Conservation (phyloP, 768 basidiomycete genomes). For the Leccinum longicurvipes region DNA sequence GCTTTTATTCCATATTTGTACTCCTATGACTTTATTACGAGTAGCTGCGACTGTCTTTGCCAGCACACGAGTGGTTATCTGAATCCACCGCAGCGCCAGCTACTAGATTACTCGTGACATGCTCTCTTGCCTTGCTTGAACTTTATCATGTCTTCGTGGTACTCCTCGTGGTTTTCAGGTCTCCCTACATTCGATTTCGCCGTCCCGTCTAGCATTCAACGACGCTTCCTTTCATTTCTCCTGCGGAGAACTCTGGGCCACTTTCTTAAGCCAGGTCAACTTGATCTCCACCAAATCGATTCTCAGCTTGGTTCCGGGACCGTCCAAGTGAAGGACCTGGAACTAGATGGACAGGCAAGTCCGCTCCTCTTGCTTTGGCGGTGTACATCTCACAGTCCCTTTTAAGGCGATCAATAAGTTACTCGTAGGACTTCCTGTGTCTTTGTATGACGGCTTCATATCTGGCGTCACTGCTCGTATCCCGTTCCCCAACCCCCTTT, state of each 20-base stretch:
- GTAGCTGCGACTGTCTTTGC: not conserved
- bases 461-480: slow-evolving; percentile 74
- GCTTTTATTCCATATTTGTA: slow-evolving; percentile 21
- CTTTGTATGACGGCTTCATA: slow-evolving; percentile 67
- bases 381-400: slow-evolving; percentile 15
- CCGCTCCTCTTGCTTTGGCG: not conserved
- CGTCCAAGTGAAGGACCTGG: slow-evolving; percentile 81
- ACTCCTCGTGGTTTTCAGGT: slow-evolving; percentile 48
- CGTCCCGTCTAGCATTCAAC: slow-evolving; percentile 73
- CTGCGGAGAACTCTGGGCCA: slow-evolving; percentile 81
- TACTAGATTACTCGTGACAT: slow-evolving; percentile 12
- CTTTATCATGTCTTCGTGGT: slow-evolving; percentile 50
- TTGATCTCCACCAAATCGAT: slow-evolving; percentile 84
- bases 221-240: slow-evolving; percentile 85
- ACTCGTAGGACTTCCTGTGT: slow-evolving; percentile 61
- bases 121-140: slow-evolving; percentile 14
- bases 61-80: slow-evolving; percentile 3
- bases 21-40: not conserved
- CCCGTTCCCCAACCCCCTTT: slow-evolving; percentile 83
- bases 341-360: slow-evolving; percentile 72
- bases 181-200: slow-evolving; percentile 65
- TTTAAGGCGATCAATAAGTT: slow-evolving; percentile 75
- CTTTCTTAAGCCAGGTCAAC: slow-evolving; percentile 84
- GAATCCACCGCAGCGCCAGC: slow-evolving; percentile 3
- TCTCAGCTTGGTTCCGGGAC: slow-evolving; percentile 91